Conservation (phyloP, 768 basidiomycete species). For the Agrocybe pediades region DNA sequence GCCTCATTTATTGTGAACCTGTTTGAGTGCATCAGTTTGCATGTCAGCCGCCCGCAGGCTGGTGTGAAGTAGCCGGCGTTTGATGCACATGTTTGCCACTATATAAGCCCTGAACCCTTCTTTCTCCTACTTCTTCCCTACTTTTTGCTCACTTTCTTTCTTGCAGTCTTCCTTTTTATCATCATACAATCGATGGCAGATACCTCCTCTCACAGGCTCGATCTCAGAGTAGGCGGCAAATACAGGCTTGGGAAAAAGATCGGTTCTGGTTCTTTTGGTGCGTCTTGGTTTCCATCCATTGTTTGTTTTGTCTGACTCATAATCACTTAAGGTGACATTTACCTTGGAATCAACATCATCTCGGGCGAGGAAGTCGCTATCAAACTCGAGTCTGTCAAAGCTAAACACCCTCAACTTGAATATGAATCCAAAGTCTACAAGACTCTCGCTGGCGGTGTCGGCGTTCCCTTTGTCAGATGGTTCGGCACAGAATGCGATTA, state of each 20-base stretch:
- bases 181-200: slow-evolving; percentile 64
- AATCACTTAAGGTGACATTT: slow-evolving; percentile 81
- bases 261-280: slow-evolving; percentile 97
- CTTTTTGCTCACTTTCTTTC: slow-evolving; percentile 9
- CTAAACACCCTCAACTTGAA: slow-evolving; percentile 99
- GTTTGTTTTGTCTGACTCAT: slow-evolving; percentile 7
- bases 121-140: slow-evolving; percentile 17
- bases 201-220: slow-evolving; percentile 67
- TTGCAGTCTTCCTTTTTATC: slow-evolving; percentile 23
- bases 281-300: slow-evolving; percentile 29
- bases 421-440: slow-evolving; percentile 96
- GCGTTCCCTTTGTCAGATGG: slow-evolving; percentile 97
- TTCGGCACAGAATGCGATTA: slow-evolving; percentile 97
- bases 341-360: slow-evolving; percentile 99
- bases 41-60: slow-evolving; percentile 32
- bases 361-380: slow-evolving; percentile 99
- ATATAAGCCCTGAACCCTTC: slow-evolving; percentile 32
- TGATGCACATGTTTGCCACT: slow-evolving; percentile 45
- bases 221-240: slow-evolving; percentile 90
- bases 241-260: slow-evolving; percentile 99
- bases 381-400: slow-evolving; percentile 99
- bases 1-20: slow-evolving; percentile 2
- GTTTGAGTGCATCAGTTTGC: slow-evolving; percentile 11
- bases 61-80: slow-evolving; percentile 36
- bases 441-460: slow-evolving; percentile 98